These are phyloP conservation scores for Coelastrella sp. DNA, from an alignment of 139 green algal genomes.

Conservation along the genomic window DNA sequence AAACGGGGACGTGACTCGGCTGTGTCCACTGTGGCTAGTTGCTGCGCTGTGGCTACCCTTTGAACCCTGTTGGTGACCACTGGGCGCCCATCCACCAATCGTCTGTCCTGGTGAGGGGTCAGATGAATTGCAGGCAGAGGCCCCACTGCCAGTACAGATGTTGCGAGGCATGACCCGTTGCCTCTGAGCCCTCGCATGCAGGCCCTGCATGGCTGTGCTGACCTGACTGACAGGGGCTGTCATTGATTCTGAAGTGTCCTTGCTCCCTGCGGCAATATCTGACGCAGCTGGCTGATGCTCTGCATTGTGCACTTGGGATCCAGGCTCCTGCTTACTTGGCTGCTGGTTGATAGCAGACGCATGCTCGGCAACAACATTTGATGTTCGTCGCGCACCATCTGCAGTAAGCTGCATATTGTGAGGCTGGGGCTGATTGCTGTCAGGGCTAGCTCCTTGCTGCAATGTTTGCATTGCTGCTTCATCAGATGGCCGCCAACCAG, in stretches of 20 bases:
- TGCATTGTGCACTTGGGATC: too few species aligned
- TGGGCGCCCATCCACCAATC: neutral
- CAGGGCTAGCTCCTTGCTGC: too few species aligned
- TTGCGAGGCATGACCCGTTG: neutral
- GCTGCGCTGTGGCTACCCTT: neutral
- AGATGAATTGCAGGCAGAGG: constrained; percentile 11
- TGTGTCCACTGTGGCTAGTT: constrained; percentile 12
- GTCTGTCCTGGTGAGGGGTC: constrained; percentile 22
- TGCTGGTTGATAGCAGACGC: too few species aligned
- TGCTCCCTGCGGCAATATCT: too few species aligned
- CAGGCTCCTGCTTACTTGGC: too few species aligned
- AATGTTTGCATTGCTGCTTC: neutral
- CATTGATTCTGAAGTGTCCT: neutral
- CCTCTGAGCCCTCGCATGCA: neutral
- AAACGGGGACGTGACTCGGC: constrained; percentile 18
- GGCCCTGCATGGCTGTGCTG: neutral
- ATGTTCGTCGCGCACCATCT: too few species aligned
- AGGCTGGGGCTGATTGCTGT: neutral
- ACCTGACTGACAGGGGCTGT: neutral
- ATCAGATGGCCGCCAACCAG: constrained; percentile 2
- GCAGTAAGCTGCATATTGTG: too few species aligned
- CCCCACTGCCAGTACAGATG: neutral
- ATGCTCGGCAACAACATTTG: too few species aligned
- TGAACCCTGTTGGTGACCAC: neutral
- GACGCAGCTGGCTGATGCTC: too few species aligned